Evolutionary conservation across 257 asterid species (phyloP), one percentile per base, ranked within the genome.

Genomic region (Solanum etuberosum): DNA sequence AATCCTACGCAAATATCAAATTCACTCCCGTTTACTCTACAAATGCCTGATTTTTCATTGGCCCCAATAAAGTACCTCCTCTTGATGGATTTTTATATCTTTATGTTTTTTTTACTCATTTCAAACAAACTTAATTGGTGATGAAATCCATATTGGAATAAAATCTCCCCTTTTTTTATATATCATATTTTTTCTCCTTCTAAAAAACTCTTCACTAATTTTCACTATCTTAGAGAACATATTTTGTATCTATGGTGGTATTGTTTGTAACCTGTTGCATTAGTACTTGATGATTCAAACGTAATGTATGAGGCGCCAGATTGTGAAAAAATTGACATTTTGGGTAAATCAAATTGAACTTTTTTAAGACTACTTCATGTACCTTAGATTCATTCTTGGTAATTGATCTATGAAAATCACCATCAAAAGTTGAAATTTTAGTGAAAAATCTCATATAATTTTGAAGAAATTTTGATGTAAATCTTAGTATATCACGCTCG

Each of bases 231-330:
- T 25, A 13, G 32, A n/a, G 71, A 63, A 25, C 32, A 13, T 61
- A 61, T 61, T 61, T 4, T 61, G 7, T 59, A 59, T 9, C 27
- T 5, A 21, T 59, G 67, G 27, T 59, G 67, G 11, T 9, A 59
- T 59, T 21, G 9, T 59, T 21, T 4, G 67, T 59, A 21, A 4
- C 67, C 2, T 23, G 14, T 59, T 59, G 29, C 27, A 59, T 59
- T 57, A 57, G 67, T 21, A 54, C 65, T 20, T 54, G 23, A 54
- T 54, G 65, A 54, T 54, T 54, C 65, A 21, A 59, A 59, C 27
- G 13, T 59, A 90, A 94, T 92, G 23, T 94, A 95, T 80, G 99
- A 95, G 93, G 96, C 98, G 63, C 91, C 93, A 88, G 93, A 97
- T 83, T 94, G 96, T 32, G 98, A 97, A 86, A 94, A 91, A 76